These are phyloP conservation scores for Xylaria multiplex DNA, from an alignment of 2,329 filamentous ascomycete species.

Conservation along the genomic window DNA sequence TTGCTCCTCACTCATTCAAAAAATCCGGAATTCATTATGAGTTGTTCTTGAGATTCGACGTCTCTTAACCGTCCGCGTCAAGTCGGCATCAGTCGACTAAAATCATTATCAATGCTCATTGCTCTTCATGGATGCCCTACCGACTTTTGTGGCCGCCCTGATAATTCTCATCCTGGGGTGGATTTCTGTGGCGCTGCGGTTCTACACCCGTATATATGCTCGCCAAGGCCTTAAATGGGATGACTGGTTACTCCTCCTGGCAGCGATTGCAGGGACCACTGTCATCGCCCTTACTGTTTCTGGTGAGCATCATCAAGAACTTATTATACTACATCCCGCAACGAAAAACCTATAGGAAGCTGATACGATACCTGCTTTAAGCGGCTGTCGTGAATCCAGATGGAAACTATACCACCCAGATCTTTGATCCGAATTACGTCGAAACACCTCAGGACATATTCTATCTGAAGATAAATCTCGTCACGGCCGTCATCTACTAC, in stretches of 20 bases:
- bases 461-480: neutral
- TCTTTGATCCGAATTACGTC: constrained; percentile 10
- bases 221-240: constrained; percentile 24
- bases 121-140: neutral
- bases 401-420: constrained; percentile 6
- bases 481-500: neutral
- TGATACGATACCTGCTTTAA: neutral
- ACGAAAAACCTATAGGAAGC: neutral
- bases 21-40: neutral
- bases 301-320: constrained; percentile 4
- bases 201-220: constrained; percentile 15
- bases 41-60: neutral
- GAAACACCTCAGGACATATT: constrained; percentile 3
- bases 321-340: neutral
- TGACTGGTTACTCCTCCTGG: constrained; percentile 22
- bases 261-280: constrained; percentile 3
- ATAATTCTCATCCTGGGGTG: constrained; percentile 1
- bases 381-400: constrained; percentile 5
- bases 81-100: neutral
- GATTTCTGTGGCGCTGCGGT: constrained; percentile 20
- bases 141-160: neutral
- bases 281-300: constrained; percentile 2
- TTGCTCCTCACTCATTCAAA: neutral
- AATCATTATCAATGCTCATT: neutral
- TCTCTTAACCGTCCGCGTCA: neutral